Conservation (phyloP, 768 basidiomycete genomes). For the Panaeolus papilionaceus region DNA sequence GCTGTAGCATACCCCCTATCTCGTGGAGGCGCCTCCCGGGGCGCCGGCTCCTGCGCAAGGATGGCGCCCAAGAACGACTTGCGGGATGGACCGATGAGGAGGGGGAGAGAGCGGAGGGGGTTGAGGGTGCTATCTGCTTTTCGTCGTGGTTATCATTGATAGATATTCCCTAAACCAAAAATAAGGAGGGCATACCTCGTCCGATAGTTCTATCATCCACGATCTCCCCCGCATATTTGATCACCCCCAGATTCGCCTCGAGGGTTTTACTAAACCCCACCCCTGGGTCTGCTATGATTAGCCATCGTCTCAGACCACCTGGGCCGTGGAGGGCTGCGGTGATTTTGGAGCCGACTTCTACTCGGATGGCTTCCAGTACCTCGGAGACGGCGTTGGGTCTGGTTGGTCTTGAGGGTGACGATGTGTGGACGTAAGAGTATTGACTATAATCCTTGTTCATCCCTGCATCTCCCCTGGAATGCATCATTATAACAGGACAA, state of each 20-base stretch:
- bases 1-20: slow-evolving; percentile 84
- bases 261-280: slow-evolving; percentile 92
- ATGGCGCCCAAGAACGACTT: slow-evolving; percentile 86
- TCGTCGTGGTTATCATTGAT: too few species aligned
- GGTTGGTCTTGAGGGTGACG: not conserved
- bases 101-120: slow-evolving; percentile 62
- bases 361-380: slow-evolving; percentile 70
- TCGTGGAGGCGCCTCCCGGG: slow-evolving; percentile 61
- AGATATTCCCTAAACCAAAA: not conserved
- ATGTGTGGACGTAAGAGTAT: slow-evolving; percentile 45
- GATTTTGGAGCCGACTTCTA: slow-evolving; percentile 76
- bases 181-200: slow-evolving; percentile 27
- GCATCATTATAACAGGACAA: slow-evolving; percentile 92
- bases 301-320: slow-evolving; percentile 85
- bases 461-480: slow-evolving; percentile 87
- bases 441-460: slow-evolving; percentile 67
- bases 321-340: slow-evolving; percentile 65
- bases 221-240: slow-evolving; percentile 57
- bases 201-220: slow-evolving; percentile 47
- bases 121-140: slow-evolving; percentile 38
- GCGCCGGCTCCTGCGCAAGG: slow-evolving; percentile 55
- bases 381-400: not conserved
- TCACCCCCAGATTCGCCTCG: slow-evolving; percentile 72
- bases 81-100: slow-evolving; percentile 78
- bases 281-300: slow-evolving; percentile 90